Evolutionary conservation across 2,329 filamentous ascomycete species (phyloP).

Genomic region (Cyphellophora attinorum): DNA sequence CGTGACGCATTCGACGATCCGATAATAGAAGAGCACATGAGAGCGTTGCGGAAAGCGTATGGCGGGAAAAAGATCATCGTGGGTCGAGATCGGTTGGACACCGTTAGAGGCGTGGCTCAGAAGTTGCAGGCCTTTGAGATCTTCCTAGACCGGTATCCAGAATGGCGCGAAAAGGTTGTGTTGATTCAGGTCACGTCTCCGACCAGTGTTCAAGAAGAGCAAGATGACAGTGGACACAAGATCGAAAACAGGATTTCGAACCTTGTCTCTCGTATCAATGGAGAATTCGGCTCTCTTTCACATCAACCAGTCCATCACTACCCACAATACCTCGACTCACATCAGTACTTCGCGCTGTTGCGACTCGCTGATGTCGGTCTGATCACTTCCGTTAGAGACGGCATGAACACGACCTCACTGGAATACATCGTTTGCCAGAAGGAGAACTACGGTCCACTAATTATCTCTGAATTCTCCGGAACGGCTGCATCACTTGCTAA

Average conservation of each 20-base stretch:
- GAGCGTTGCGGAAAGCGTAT: conserved; percentile 66
- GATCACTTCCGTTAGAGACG: conserved; percentile 91
- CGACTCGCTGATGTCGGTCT: conserved; percentile 82
- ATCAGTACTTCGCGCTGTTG: conserved; percentile 92
- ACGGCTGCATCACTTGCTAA: conserved; percentile 77
- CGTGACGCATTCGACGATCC: conserved; percentile 61
- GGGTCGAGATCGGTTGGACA: conserved; percentile 86
- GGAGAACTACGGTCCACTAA: conserved; percentile 75
- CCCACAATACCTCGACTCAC: conserved; percentile 78
- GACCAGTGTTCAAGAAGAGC: conserved; percentile 67
- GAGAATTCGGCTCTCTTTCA: conserved; percentile 74
- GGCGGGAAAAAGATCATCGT: conserved; percentile 91
- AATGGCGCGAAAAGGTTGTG: conserved; percentile 87
- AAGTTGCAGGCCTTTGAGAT: conserved; percentile 91
- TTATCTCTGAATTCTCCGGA: conserved; percentile 92
- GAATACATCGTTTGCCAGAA: conserved; percentile 93
- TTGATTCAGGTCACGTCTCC: conserved; percentile 92
- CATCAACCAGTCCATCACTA: conserved; percentile 92
- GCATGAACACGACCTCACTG: conserved; percentile 94
- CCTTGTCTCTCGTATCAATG: conserved; percentile 84
- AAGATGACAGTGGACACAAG: conserved; percentile 67
- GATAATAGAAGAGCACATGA: conserved; percentile 61
- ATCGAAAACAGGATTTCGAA: conserved; percentile 84
- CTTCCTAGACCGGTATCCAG: conserved; percentile 80
- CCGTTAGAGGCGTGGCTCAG: conserved; percentile 85